phyloP scores from a whole-genome alignment of 1,139 yeast genomes.

The Zygoascus hellenicus region DNA sequence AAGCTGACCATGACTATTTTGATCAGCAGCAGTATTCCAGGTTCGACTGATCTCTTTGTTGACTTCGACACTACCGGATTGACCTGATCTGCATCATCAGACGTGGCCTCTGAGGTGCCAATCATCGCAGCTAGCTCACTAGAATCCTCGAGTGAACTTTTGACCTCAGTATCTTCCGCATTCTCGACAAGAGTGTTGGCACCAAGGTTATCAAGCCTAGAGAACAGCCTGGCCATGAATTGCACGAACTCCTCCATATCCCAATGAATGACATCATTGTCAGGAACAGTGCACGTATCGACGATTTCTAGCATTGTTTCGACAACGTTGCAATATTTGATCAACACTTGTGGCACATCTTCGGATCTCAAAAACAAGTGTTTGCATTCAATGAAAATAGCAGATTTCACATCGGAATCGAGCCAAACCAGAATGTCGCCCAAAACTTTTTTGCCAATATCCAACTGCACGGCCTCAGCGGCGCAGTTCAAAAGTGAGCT shows the following conservation, averaged over 20 bases:
- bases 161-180: not conserved
- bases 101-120: no score
- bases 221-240: not conserved
- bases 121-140: no score
- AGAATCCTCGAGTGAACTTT: not conserved
- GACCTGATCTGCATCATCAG: no score
- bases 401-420: conserved; percentile 31
- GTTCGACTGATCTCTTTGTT: not conserved
- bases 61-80: no score
- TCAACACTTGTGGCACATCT: conserved; percentile 39
- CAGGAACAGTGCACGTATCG: conserved; percentile 28
- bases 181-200: no score
- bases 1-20: conserved; percentile 4
- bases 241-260: not conserved
- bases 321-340: conserved; percentile 19
- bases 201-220: no score
- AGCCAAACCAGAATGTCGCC: conserved; percentile 39
- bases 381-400: conserved; percentile 38
- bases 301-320: conserved; percentile 25
- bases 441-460: conserved; percentile 17
- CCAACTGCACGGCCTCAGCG: conserved; percentile 4
- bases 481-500: conserved; percentile 7
- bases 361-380: conserved; percentile 41
- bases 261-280: not conserved
- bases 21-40: conserved; percentile 3